phyloP scores from a whole-genome alignment of 345 rosid species.

The Acer negundo region DNA sequence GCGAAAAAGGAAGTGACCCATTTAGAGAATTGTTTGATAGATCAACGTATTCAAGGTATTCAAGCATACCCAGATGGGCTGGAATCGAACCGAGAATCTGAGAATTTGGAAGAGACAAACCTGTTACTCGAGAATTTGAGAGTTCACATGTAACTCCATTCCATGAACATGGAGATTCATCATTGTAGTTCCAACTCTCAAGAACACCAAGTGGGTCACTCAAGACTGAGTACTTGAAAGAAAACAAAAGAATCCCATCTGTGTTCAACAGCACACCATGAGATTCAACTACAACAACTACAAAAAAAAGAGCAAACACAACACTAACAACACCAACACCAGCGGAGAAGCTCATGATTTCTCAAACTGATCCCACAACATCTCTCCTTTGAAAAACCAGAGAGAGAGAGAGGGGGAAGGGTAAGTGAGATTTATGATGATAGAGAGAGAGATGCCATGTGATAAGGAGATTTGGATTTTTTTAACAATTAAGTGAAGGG shows the following conservation, averaged over 20 bases:
- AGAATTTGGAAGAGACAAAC: constrained; percentile 61
- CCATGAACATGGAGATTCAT: constrained; percentile 84
- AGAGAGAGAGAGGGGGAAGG: constrained; percentile 6
- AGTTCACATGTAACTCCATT: constrained; percentile 62
- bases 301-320: constrained; percentile 20
- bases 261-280: constrained; percentile 43
- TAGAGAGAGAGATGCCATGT: constrained; percentile 47
- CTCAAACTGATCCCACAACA: constrained; percentile 43
- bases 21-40: constrained; percentile 80
- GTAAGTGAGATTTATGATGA: constrained; percentile 43
- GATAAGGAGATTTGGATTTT: constrained; percentile 25
- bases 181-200: constrained; percentile 57
- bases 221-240: constrained; percentile 67
- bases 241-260: constrained; percentile 79
- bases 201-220: constrained; percentile 67
- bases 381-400: constrained; percentile 26
- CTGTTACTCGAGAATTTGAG: constrained; percentile 50
- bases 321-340: constrained; percentile 35
- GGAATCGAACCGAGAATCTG: constrained; percentile 76
- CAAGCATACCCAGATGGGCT: constrained; percentile 60
- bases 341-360: constrained; percentile 47
- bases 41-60: constrained; percentile 58
- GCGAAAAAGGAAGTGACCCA: constrained; percentile 65
- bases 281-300: constrained; percentile 22
- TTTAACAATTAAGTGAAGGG: not conserved